phyloP scores from a whole-genome alignment of 805 yeast genomes.

The Teunomyces funiuensis region DNA sequence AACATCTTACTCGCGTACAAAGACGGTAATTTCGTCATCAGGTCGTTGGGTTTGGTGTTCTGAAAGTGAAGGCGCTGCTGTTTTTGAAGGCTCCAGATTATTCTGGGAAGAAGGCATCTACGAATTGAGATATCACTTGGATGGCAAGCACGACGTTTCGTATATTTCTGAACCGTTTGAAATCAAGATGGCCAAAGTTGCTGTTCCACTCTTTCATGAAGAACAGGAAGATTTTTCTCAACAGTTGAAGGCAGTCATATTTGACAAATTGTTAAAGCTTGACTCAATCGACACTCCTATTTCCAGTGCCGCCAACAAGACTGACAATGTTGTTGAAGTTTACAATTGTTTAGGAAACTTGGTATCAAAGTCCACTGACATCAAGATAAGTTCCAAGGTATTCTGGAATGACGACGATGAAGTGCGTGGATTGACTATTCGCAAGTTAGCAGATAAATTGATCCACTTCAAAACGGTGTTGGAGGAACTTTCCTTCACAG shows the following conservation, averaged over 20 bases:
- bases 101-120: conserved; percentile 69
- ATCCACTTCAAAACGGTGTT: conserved; percentile 23
- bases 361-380: conserved; percentile 23
- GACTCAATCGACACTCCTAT: conserved; percentile 27
- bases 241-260: conserved; percentile 29
- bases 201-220: conserved; percentile 32
- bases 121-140: conserved; percentile 71
- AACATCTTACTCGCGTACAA: conserved; percentile 53
- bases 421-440: conserved; percentile 17
- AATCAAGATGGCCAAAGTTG: conserved; percentile 43
- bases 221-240: conserved; percentile 30
- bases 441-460: conserved; percentile 21
- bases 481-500: conserved; percentile 28
- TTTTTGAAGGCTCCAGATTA: conserved; percentile 48
- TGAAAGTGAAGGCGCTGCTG: conserved; percentile 43
- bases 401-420: conserved; percentile 25
- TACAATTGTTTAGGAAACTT: conserved; percentile 22
- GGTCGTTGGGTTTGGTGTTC: conserved; percentile 60
- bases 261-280: conserved; percentile 30
- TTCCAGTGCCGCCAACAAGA: conserved; percentile 21
- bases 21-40: conserved; percentile 59
- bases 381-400: conserved; percentile 35
- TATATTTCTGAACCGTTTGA: conserved; percentile 66
- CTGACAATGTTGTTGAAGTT: conserved; percentile 28
- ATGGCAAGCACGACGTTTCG: conserved; percentile 68